A percentile compares a stretch with the other conserved stretches of the same genome.
Evolutionary conservation across 768 basidiomycete species (phyloP).

Genomic region (Pleurotus salmoneostramineus): DNA sequence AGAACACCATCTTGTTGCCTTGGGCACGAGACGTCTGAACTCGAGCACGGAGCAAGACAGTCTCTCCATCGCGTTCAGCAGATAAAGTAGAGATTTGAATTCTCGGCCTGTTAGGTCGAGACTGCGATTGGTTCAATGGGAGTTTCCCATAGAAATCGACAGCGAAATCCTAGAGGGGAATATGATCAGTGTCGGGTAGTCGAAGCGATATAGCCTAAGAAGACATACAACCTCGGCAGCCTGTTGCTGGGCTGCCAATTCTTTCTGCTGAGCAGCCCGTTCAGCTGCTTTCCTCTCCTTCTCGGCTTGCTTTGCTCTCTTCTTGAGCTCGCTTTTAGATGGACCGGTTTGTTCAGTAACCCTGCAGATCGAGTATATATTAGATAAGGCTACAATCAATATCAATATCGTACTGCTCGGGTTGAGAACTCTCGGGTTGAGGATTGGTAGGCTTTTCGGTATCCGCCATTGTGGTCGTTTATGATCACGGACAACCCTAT

Average conservation of each 20-base stretch:
- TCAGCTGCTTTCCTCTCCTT: constrained; percentile 89
- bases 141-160: constrained; percentile 79
- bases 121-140: constrained; percentile 89
- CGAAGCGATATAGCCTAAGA: constrained; percentile 4
- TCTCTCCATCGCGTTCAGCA: constrained; percentile 58
- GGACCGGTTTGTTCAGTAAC: constrained; percentile 40
- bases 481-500: not conserved
- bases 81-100: constrained; percentile 64
- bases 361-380: not conserved
- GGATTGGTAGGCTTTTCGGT: not conserved
- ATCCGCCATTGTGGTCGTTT: not conserved
- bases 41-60: constrained; percentile 82
- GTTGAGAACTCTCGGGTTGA: not conserved
- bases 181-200: constrained; percentile 4
- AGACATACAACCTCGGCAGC: constrained; percentile 58
- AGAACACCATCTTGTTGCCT: constrained; percentile 94
- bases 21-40: constrained; percentile 90
- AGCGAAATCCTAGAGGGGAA: constrained; percentile 63
- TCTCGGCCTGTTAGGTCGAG: constrained; percentile 58
- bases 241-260: constrained; percentile 63
- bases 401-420: not conserved
- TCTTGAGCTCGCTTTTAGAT: constrained; percentile 88
- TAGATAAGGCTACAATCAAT: not conserved
- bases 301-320: constrained; percentile 85
- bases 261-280: constrained; percentile 75